Base-by-base conservation (phyloP, 2,329 filamentous ascomycete species). In the Fusarium papillatum region DNA sequence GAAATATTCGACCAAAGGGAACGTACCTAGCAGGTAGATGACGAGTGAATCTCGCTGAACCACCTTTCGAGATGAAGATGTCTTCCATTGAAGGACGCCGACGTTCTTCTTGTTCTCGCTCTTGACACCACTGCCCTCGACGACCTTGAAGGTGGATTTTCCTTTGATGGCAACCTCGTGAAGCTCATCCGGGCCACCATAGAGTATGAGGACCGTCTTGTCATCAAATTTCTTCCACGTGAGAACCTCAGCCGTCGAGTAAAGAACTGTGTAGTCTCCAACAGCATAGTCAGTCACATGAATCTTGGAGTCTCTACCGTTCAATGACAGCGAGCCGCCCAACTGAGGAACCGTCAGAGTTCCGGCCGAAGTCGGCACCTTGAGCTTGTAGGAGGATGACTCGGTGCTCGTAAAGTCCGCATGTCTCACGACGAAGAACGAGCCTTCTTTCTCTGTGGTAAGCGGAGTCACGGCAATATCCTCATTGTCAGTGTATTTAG, bases 381-480 rank as follows among this genome's bases (percentile, higher is more conserved):
- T 92, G 39, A 95, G 85, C 19, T 87, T 91, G 81, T 95, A 96
- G 1, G 86, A 84, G 0, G 90, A 90, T 1, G 90, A 88, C 0
- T 83, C 86, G 0, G 87, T 84, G 19, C 88, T 89, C n/a, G 90
- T 88, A 79, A 94, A 95, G 67, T 92, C 89, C 0, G 89, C 82
- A 78, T 96, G 94, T 43, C 93, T 87, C 6, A 92, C 84, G 3
- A 96, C 87, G 80, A 92, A 95, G 83, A 94, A 95, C 34, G 87
- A 86, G 0, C 84, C 86, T 0, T 90, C 61, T 6, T 76, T 36
- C 63, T 91, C 87, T 22, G 88, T 89, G 2, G 89, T 84, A 1
- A 95, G 82, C 1, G 92, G 91, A 2, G 93, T 95, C 3, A 92
- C 86, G 3, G 90, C 87, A 17, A 94, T 84, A 53, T 87, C 85